Percentiles rank a stretch among this genome's conserved stretches.
Evolutionary conservation across 78 protist species (phyloP).

Genomic region (Monocercomonoides exilis): DNA sequence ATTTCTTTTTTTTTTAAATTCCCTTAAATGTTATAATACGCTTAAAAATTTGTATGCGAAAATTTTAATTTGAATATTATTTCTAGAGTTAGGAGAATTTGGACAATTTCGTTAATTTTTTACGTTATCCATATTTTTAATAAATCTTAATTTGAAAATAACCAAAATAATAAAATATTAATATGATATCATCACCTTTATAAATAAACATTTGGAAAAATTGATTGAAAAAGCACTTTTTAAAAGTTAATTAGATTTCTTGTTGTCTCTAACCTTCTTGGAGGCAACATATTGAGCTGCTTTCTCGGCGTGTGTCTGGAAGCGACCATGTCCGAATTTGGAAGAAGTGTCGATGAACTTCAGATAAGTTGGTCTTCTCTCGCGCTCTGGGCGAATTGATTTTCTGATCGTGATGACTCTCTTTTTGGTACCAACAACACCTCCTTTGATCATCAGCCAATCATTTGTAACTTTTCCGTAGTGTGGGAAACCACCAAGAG

Average conservation of each 20-base stretch:
- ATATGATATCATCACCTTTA: too few species aligned
- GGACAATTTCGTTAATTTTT: too few species aligned
- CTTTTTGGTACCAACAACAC: constrained; percentile 79
- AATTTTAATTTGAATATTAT: too few species aligned
- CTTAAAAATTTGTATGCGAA: too few species aligned
- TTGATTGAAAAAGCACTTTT: too few species aligned
- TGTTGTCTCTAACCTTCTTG: constrained; percentile 45
- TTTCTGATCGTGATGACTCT: constrained; percentile 48
- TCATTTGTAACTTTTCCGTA: constrained; percentile 92
- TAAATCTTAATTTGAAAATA: too few species aligned
- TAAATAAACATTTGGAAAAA: too few species aligned
- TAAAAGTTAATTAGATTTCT: not conserved
- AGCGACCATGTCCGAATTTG: constrained; percentile 98
- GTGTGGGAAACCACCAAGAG: constrained; percentile 99
- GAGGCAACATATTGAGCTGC: constrained; percentile 64
- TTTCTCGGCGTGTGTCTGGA: constrained; percentile 96
- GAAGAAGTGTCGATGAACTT: constrained; percentile 99
- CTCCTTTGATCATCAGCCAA: constrained; percentile 91
- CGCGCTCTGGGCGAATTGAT: constrained; percentile 49
- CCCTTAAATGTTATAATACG: too few species aligned
- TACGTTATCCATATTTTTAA: too few species aligned
- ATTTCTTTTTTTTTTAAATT: too few species aligned
- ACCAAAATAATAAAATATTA: too few species aligned
- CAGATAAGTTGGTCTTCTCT: constrained; percentile 40
- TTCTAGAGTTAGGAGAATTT: too few species aligned